Conservation (phyloP, 495 filamentous ascomycete species). For the Saxophila tyrrhenica region DNA sequence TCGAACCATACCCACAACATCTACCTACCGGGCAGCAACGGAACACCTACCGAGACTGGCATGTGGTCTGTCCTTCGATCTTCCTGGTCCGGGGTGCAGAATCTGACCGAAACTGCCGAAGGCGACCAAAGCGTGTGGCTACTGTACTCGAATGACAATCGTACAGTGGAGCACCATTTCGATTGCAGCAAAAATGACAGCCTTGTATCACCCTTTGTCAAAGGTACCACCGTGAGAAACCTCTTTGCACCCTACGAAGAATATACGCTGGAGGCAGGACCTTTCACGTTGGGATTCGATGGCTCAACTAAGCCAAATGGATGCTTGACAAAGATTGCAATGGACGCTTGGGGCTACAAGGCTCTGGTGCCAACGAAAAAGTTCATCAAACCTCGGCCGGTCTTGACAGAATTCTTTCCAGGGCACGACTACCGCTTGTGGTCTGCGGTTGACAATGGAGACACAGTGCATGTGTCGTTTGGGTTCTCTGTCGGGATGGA, state of each 20-base stretch:
- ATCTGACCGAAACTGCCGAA: slow-evolving; percentile 31
- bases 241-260: slow-evolving; percentile 54
- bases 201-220: slow-evolving; percentile 49
- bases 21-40: slow-evolving; percentile 42
- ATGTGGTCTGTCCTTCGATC: slow-evolving; percentile 56
- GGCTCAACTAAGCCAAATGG: slow-evolving; percentile 40
- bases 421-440: slow-evolving; percentile 51
- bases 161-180: slow-evolving; percentile 45
- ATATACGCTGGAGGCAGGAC: slow-evolving; percentile 28
- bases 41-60: slow-evolving; percentile 47
- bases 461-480: slow-evolving; percentile 37
- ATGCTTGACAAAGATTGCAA: slow-evolving; percentile 41
- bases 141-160: slow-evolving; percentile 51
- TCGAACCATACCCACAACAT: slow-evolving; percentile 48
- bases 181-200: slow-evolving; percentile 41
- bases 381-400: slow-evolving; percentile 45
- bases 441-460: slow-evolving; percentile 35
- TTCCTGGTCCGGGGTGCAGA: slow-evolving; percentile 39
- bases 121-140: slow-evolving; percentile 53
- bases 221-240: slow-evolving; percentile 48
- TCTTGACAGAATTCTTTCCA: slow-evolving; percentile 53
- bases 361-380: slow-evolving; percentile 46
- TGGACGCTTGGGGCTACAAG: slow-evolving; percentile 49
- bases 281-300: slow-evolving; percentile 33
- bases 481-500: slow-evolving; percentile 52